phyloP scores from a whole-genome alignment of 768 basidiomycete species.

The Boletus subparvulus region DNA sequence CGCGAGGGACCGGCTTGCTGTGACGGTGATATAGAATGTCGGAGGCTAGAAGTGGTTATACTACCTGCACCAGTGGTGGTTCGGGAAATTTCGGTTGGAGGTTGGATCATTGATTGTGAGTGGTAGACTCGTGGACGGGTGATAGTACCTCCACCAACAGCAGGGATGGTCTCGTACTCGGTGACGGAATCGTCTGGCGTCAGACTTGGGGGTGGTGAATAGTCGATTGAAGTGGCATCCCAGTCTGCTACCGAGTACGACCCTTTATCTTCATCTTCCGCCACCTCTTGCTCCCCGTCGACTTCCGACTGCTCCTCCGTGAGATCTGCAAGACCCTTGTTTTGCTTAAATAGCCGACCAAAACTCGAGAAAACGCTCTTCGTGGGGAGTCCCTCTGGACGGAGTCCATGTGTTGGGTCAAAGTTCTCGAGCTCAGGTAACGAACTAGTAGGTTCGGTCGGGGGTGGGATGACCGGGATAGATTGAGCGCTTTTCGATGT shows the following conservation, averaged over 20 bases:
- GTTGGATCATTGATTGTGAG: conserved; percentile 73
- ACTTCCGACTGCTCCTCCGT: conserved; percentile 57
- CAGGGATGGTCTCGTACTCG: conserved; percentile 87
- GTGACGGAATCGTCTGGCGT: conserved; percentile 43
- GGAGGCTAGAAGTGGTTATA: neutral
- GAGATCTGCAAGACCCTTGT: conserved; percentile 77
- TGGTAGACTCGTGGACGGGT: conserved; percentile 84
- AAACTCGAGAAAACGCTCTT: conserved; percentile 83
- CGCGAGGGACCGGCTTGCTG: conserved; percentile 33
- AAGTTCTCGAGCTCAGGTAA: conserved; percentile 71
- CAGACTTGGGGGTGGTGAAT: conserved; percentile 46
- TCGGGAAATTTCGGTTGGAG: conserved; percentile 33
- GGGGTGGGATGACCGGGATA: conserved; percentile 20
- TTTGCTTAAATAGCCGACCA: conserved; percentile 65
- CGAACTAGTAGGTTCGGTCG: conserved; percentile 26
- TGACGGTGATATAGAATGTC: conserved; percentile 4
- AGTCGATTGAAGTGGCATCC: conserved; percentile 56
- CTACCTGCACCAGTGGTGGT: conserved; percentile 56
- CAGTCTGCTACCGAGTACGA: conserved; percentile 71
- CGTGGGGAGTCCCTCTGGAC: conserved; percentile 85
- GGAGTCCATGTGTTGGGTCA: conserved; percentile 94
- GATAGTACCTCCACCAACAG: conserved; percentile 87
- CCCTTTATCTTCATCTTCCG: conserved; percentile 28
- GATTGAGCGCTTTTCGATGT: conserved; percentile 20
- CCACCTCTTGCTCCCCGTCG: conserved; percentile 36